Evolutionary conservation across 306 rosid species (phyloP), one percentile per base, ranked within the genome.

Genomic region (Hippophae gyantsensis): DNA sequence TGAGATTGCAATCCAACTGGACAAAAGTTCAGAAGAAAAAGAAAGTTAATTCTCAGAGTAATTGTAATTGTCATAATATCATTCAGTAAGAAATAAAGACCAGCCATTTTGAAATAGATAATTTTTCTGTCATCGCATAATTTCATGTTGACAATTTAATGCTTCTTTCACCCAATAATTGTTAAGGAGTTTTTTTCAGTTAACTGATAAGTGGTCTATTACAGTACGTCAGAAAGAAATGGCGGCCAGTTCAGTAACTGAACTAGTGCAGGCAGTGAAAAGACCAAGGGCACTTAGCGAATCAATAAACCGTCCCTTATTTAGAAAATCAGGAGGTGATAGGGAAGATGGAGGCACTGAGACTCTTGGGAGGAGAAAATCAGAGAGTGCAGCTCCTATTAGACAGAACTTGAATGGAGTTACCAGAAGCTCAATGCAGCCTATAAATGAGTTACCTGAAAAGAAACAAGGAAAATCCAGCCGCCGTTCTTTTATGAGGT

Each of bases 191-290:
- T 60, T 12, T 42, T 6, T 52, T 46, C 51, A 65, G 72, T 32
- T 14, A 46, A 67, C 63, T 70, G 56, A 70, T 32, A 45, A 52
- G 26, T 64, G 57, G 57, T 61, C 1, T 40, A 41, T 45, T 82
- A 82, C 89, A 92, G 99, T 95, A 44, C 95, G 99, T 42, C 93
- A 88, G 74, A 85, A 83, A 70, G 99, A 92, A 71, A 76, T 65
- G 75, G 96, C 99, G 27, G 48, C 75, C 56, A 75, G 71, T 54
- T 76, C 96, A 48, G 95, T 72, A 43, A 45, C 85, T 43, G 99
- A 92, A 69, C 82, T 92, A 23, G 57, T 92, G 13, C 69, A 71
- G 43, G 96, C 95, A 3, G 84, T 92, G 75, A 92, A 79, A 72
- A 89, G 95, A 48, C 99, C 99, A 2, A 78, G 95, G 43, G 87